Evolutionary conservation across 352 stramenopile genomes (phyloP).

Genomic region (Phytophthora pistaciae): DNA sequence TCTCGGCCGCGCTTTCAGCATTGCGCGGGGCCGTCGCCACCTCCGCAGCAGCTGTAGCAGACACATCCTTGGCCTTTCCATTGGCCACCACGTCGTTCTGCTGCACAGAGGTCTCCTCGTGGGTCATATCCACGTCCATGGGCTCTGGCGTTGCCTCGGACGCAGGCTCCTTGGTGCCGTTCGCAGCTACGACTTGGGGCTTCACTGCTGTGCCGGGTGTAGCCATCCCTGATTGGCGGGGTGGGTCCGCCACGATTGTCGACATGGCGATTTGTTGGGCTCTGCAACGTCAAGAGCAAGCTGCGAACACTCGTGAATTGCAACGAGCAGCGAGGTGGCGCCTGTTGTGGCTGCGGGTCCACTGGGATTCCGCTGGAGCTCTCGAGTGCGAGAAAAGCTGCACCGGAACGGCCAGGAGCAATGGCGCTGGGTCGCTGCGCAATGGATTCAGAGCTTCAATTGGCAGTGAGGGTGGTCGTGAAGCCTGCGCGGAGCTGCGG

Average conservation of each 20-base stretch:
- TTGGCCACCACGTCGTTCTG: constrained; percentile 11
- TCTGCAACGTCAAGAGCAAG: not conserved
- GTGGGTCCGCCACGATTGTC: constrained; percentile 38
- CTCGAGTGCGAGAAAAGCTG: constrained; percentile 12
- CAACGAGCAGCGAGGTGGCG: constrained; percentile 1
- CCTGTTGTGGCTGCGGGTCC: constrained; percentile 16
- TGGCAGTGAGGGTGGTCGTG: constrained; percentile 10
- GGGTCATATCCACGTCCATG: constrained; percentile 32
- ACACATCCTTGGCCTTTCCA: constrained; percentile 17
- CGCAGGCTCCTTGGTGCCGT: constrained; percentile 19
- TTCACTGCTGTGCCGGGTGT: constrained; percentile 24
- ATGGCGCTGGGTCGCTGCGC: constrained; percentile 15
- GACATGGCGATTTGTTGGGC: constrained; percentile 27
- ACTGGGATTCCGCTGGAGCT: constrained; percentile 18
- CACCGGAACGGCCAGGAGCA: constrained; percentile 16
- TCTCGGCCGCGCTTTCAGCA: constrained; percentile 32
- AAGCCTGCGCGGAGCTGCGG: not conserved
- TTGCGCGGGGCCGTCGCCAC: constrained; percentile 9
- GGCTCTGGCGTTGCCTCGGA: constrained; percentile 5
- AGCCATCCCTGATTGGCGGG: constrained; percentile 37
- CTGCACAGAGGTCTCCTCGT: constrained; percentile 1
- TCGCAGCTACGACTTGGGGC: constrained; percentile 7
- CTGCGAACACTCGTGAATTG: constrained; percentile 2
- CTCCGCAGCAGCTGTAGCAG: constrained; percentile 1
- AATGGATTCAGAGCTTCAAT: constrained; percentile 32